Evolutionary conservation across 371 early-diverging fungal species (phyloP).

Genomic region (Zancudomyces culisetae): DNA sequence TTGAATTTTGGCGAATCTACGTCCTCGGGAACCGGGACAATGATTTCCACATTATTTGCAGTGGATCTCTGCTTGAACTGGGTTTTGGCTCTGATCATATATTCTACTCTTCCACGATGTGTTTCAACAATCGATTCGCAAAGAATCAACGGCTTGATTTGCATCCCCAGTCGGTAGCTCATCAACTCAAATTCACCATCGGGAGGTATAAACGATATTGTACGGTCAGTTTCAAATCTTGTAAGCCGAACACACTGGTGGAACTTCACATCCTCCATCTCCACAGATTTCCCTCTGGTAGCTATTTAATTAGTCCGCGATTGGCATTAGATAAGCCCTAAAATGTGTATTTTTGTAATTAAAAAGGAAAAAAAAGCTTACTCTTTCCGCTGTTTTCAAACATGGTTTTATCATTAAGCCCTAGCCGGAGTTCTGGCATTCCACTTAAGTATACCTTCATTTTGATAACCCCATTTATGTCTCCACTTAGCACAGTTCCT

Average conservation of each 20-base stretch:
- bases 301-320: background rate
- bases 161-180: constrained; percentile 91
- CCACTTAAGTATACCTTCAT: constrained; percentile 93
- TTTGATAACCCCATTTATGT: constrained; percentile 87
- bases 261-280: constrained; percentile 98
- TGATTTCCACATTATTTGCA: constrained; percentile 94
- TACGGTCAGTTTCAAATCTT: constrained; percentile 89
- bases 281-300: constrained; percentile 83
- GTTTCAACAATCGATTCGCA: constrained; percentile 86
- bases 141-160: constrained; percentile 92
- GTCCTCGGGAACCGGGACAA: constrained; percentile 93
- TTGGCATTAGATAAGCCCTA: background rate
- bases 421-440: constrained; percentile 96
- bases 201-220: constrained; percentile 95
- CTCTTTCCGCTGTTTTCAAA: constrained; percentile 83
- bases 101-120: constrained; percentile 87
- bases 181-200: constrained; percentile 98
- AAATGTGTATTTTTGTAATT: background rate
- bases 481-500: constrained; percentile 88
- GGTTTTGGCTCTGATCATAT: constrained; percentile 86
- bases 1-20: constrained; percentile 93
- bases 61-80: constrained; percentile 93
- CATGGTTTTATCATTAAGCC: constrained; percentile 94
- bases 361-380: background rate
- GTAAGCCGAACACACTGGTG: constrained; percentile 95